phyloP scores from a whole-genome alignment of 805 yeast genomes.

The Tanozyma kutaoensis region DNA sequence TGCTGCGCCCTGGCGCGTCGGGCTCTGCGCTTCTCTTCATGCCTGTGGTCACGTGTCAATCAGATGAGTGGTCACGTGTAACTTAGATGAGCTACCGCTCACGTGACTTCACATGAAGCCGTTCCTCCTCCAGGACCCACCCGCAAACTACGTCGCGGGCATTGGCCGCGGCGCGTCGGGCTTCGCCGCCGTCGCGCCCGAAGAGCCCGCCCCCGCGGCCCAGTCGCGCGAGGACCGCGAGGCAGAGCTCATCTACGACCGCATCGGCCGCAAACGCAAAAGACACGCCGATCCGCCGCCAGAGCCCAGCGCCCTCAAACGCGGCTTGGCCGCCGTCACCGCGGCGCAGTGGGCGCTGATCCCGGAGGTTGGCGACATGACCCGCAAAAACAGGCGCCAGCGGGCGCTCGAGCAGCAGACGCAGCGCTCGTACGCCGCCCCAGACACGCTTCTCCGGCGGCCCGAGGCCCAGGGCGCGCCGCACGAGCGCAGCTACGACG shows the following conservation, averaged over 20 bases:
- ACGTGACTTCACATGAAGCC: no score
- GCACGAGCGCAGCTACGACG: no score
- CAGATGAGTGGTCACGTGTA: no score
- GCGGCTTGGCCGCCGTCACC: constrained; percentile 42
- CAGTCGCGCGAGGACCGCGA: no score
- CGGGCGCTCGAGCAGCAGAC: constrained; percentile 48
- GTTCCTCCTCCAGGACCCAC: constrained; percentile 77
- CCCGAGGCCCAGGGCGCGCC: no score
- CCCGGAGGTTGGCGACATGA: constrained; percentile 85
- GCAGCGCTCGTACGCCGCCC: constrained; percentile 69
- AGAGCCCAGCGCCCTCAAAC: constrained; percentile 59
- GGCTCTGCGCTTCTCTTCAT: no score
- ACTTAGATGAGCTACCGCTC: no score
- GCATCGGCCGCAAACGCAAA: neutral
- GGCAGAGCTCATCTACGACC: no score
- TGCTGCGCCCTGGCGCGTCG: no score
- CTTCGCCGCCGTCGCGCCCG: no score
- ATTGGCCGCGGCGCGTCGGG: constrained; percentile 94
- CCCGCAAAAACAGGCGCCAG: constrained; percentile 63
- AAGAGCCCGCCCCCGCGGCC: no score
- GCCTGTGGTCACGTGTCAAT: no score
- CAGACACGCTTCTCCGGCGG: constrained; percentile 63
- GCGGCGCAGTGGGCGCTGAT: constrained; percentile 67
- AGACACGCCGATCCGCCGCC: constrained; percentile 10
- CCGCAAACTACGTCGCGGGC: constrained; percentile 85